These are phyloP conservation scores for Elsinoe fawcettii DNA, from an alignment of 2,329 filamentous ascomycete species.

Conservation along the genomic window DNA sequence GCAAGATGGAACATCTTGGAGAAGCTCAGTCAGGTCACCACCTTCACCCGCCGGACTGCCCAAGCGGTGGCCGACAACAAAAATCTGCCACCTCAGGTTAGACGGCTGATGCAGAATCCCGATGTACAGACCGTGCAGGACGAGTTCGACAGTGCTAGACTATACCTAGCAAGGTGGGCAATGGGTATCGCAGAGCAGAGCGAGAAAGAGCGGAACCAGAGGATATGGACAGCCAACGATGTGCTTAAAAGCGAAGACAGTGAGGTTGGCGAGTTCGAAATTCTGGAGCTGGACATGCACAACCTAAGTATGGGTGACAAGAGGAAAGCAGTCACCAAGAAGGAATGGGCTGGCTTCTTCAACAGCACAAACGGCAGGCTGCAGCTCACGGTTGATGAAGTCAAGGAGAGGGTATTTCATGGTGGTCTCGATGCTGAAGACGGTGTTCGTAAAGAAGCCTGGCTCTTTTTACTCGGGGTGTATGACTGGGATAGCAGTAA, in stretches of 20 bases:
- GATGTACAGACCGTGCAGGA: slow-evolving; percentile 94
- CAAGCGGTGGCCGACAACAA: slow-evolving; percentile 89
- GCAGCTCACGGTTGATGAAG: slow-evolving; percentile 76
- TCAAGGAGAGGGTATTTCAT: slow-evolving; percentile 96
- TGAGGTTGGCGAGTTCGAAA: slow-evolving; percentile 90
- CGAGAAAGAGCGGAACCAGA: slow-evolving; percentile 73
- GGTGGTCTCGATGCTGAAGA: slow-evolving; percentile 84
- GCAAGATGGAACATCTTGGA: slow-evolving; percentile 94
- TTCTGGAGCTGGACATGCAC: slow-evolving; percentile 70
- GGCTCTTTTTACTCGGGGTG: slow-evolving; percentile 87
- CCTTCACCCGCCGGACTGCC: slow-evolving; percentile 84
- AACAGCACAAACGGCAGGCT: slow-evolving; percentile 66
- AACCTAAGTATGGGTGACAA: slow-evolving; percentile 67
- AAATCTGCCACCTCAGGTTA: slow-evolving; percentile 79
- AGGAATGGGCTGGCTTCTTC: slow-evolving; percentile 91
- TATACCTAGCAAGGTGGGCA: slow-evolving; percentile 93
- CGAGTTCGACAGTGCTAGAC: slow-evolving; percentile 90
- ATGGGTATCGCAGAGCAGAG: slow-evolving; percentile 98
- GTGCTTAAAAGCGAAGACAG: slow-evolving; percentile 91
- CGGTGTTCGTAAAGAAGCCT: slow-evolving; percentile 90
- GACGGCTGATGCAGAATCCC: slow-evolving; percentile 75
- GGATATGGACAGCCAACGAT: slow-evolving; percentile 90
- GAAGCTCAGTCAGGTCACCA: slow-evolving; percentile 94
- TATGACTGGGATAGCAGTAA: slow-evolving; percentile 86
- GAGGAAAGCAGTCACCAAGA: slow-evolving; percentile 66